Conservation (phyloP, 495 filamentous ascomycete species). For the Penicillium bialowiezense region DNA sequence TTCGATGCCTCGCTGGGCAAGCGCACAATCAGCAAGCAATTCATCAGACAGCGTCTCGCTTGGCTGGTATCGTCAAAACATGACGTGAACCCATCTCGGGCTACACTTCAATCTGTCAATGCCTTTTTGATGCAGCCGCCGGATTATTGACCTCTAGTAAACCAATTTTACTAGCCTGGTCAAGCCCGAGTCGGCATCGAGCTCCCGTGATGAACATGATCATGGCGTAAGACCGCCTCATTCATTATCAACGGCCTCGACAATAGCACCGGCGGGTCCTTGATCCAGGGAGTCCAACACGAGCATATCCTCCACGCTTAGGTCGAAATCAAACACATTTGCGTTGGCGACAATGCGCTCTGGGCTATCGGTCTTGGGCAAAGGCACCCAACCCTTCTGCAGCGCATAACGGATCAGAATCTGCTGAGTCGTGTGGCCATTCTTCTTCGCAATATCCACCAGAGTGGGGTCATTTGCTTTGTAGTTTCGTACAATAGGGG, state of each 20-base stretch:
- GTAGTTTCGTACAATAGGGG: slow-evolving; percentile 60
- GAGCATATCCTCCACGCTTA: slow-evolving; percentile 61
- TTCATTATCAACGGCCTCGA: slow-evolving; percentile 50
- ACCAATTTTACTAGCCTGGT: neutral
- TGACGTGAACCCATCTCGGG: slow-evolving; percentile 73
- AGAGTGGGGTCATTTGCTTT: slow-evolving; percentile 57
- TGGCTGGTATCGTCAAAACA: slow-evolving; percentile 73
- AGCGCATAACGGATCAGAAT: slow-evolving; percentile 53
- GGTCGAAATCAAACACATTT: slow-evolving; percentile 62
- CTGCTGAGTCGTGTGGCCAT: slow-evolving; percentile 50
- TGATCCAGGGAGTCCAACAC: slow-evolving; percentile 66
- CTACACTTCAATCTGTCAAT: slow-evolving; percentile 84
- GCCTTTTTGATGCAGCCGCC: slow-evolving; percentile 70
- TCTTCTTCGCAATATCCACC: slow-evolving; percentile 49
- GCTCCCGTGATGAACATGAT: neutral
- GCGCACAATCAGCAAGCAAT: slow-evolving; percentile 61
- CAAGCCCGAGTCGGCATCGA: neutral
- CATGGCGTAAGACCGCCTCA: slow-evolving; percentile 11
- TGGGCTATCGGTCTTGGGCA: slow-evolving; percentile 68
- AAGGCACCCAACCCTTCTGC: slow-evolving; percentile 69
- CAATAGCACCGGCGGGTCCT: slow-evolving; percentile 49
- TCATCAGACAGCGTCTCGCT: slow-evolving; percentile 71
- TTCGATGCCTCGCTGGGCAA: slow-evolving; percentile 27
- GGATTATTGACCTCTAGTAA: slow-evolving; percentile 28
- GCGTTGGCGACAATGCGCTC: slow-evolving; percentile 64